Conservation (phyloP, 2,329 filamentous ascomycete species). For the Paraconiothyrium sp. region DNA sequence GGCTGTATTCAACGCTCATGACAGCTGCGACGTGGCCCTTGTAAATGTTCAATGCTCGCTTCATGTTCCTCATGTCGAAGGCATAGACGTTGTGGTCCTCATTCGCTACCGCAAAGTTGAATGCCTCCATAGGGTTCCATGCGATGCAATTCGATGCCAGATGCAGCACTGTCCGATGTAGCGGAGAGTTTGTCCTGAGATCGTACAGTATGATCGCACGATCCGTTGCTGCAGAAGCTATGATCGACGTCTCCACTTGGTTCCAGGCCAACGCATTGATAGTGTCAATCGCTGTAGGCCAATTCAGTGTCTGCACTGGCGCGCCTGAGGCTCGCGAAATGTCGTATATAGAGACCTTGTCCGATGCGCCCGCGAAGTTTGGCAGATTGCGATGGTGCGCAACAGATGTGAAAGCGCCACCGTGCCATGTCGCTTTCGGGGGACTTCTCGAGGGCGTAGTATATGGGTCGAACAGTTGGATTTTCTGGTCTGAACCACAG, state of each 20-base stretch:
- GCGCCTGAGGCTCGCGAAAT: constrained; percentile 79
- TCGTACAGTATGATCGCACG: constrained; percentile 91
- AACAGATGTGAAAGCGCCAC: constrained; percentile 83
- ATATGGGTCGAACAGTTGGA: constrained; percentile 94
- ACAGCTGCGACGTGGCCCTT: constrained; percentile 92
- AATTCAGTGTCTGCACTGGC: constrained; percentile 82
- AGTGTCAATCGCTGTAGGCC: constrained; percentile 86
- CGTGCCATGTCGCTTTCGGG: constrained; percentile 87
- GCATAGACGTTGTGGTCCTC: constrained; percentile 90
- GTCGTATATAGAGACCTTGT: constrained; percentile 87
- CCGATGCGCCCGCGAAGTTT: constrained; percentile 81
- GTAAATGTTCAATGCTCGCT: constrained; percentile 85
- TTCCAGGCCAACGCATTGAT: constrained; percentile 92
- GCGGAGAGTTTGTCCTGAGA: constrained; percentile 82
- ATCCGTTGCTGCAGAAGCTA: constrained; percentile 86
- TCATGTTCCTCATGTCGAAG: constrained; percentile 93
- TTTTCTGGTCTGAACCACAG: constrained; percentile 83
- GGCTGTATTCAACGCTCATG: constrained; percentile 96
- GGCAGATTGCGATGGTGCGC: constrained; percentile 83
- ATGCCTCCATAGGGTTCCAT: constrained; percentile 96
- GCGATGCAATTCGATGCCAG: constrained; percentile 92
- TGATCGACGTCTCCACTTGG: constrained; percentile 88
- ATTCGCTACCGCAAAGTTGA: constrained; percentile 91
- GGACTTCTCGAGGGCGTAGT: constrained; percentile 72
- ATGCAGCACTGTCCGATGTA: constrained; percentile 81